phyloP scores from a whole-genome alignment of 108 stramenopile species.

The Cyclotella choctawhatcheeana region DNA sequence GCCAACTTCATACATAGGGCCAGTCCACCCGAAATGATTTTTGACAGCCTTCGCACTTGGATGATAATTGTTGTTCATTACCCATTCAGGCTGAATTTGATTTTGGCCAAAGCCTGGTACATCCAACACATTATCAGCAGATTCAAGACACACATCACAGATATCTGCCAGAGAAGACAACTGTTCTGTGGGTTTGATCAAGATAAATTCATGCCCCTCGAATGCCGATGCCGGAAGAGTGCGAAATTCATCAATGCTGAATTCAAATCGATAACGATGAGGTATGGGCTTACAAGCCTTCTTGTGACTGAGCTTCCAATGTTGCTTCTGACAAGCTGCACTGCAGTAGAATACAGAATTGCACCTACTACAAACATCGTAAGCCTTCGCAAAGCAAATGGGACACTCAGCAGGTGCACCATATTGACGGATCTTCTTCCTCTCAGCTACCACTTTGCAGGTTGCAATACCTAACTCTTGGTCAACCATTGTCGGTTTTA shows the following conservation, averaged over 20 bases:
- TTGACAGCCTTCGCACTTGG: no score
- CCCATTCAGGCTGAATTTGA: no score
- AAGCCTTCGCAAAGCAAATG: slow-evolving; percentile 12
- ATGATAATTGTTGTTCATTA: no score
- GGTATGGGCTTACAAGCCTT: slow-evolving; percentile 22
- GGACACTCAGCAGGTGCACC: slow-evolving; percentile 23
- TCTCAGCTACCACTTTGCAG: slow-evolving; percentile 1
- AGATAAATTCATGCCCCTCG: slow-evolving; percentile 10
- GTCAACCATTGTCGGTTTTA: no score
- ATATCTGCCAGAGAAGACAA: slow-evolving; percentile 1
- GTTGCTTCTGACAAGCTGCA: slow-evolving; percentile 11
- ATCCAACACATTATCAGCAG: slow-evolving; percentile 19
- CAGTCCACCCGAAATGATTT: no score
- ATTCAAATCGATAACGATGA: slow-evolving; percentile 13
- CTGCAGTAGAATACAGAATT: slow-evolving; percentile 21
- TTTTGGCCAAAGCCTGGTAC: slow-evolving; percentile 16
- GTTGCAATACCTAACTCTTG: background rate
- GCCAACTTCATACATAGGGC: no score
- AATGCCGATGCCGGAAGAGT: slow-evolving; percentile 10
- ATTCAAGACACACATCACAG: slow-evolving; percentile 10
- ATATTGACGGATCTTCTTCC: slow-evolving; percentile 14
- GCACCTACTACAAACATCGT: slow-evolving; percentile 5
- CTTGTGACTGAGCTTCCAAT: slow-evolving; percentile 20
- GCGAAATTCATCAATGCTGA: slow-evolving; percentile 18
- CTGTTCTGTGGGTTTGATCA: slow-evolving; percentile 21